Evolutionary conservation across 768 basidiomycete genomes (phyloP).

Genomic region (Suillus fuscotomentosus): DNA sequence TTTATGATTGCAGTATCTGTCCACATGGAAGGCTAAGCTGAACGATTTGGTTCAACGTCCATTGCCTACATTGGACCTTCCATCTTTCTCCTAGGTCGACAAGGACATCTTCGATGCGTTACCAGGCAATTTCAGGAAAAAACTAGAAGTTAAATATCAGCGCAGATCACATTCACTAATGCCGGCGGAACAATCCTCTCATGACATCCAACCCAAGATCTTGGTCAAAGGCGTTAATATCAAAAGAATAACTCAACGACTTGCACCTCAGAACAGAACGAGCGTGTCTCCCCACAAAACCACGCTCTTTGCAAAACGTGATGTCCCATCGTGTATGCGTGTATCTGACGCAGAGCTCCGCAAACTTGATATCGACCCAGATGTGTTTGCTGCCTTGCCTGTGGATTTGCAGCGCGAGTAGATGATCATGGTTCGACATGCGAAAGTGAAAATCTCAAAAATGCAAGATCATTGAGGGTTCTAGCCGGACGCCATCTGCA

Average conservation of each 20-base stretch:
- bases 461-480: constrained; percentile 52
- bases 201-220: constrained; percentile 12
- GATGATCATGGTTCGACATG: constrained; percentile 54
- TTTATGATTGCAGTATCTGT: constrained; percentile 89
- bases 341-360: constrained; percentile 58
- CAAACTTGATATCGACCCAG: constrained; percentile 70
- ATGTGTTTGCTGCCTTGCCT: constrained; percentile 66
- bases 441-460: constrained; percentile 39
- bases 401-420: constrained; percentile 71
- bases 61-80: constrained; percentile 41
- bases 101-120: constrained; percentile 66
- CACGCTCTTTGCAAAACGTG: constrained; percentile 36
- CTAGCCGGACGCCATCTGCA: constrained; percentile 31
- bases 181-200: constrained; percentile 14
- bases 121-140: constrained; percentile 65
- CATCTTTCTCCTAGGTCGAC: constrained; percentile 77
- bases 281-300: constrained; percentile 37
- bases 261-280: constrained; percentile 52
- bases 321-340: constrained; percentile 35
- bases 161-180: constrained; percentile 57
- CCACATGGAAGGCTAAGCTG: constrained; percentile 91
- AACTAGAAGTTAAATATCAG: constrained; percentile 65
- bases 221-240: constrained; percentile 41
- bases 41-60: constrained; percentile 61
- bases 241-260: constrained; percentile 60